Evolutionary conservation across 371 early-diverging fungal genomes (phyloP).

Genomic region (Mortierella sp.): DNA sequence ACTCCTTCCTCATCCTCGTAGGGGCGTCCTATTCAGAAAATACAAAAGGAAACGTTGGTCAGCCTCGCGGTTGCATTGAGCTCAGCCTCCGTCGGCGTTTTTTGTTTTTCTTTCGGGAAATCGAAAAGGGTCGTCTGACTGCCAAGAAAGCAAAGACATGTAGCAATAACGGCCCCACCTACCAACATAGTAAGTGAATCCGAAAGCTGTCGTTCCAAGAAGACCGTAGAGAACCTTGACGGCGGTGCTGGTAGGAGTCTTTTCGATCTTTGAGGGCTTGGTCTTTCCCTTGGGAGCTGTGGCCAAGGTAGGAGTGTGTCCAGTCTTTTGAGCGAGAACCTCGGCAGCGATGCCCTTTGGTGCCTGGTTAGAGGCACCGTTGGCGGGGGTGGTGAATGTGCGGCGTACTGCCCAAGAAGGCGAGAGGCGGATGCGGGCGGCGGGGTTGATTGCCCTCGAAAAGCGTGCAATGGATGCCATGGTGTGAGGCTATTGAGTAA

Average conservation of each 20-base stretch:
- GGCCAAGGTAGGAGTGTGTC: slow-evolving; percentile 46
- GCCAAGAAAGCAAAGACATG: not conserved
- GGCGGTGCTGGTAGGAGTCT: slow-evolving; percentile 48
- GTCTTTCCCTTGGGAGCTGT: slow-evolving; percentile 66
- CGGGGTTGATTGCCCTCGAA: slow-evolving; percentile 26
- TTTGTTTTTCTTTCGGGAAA: not conserved
- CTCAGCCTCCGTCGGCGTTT: not conserved
- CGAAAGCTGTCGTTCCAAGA: slow-evolving; percentile 35
- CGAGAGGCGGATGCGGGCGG: slow-evolving; percentile 29
- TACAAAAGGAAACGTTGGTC: not conserved
- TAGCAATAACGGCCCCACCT: not conserved
- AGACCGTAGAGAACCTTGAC: slow-evolving; percentile 38
- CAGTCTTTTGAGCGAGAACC: slow-evolving; percentile 61
- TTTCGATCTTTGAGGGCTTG: slow-evolving; percentile 64
- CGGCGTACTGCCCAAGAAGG: slow-evolving; percentile 49
- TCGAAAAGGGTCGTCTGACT: not conserved
- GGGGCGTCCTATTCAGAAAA: slow-evolving; percentile 29
- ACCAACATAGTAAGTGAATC: slow-evolving; percentile 48
- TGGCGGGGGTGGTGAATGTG: slow-evolving; percentile 43
- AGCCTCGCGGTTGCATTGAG: not conserved
- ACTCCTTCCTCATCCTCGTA: slow-evolving; percentile 54
- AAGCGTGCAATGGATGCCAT: slow-evolving; percentile 56
- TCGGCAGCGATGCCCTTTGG: slow-evolving; percentile 60
- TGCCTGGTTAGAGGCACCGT: slow-evolving; percentile 24
- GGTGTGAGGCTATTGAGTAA: not conserved